Evolutionary conservation across 257 asterid species (phyloP), one percentile per base, ranked within the genome.

Genomic region (Ophiorrhiza pumila): DNA sequence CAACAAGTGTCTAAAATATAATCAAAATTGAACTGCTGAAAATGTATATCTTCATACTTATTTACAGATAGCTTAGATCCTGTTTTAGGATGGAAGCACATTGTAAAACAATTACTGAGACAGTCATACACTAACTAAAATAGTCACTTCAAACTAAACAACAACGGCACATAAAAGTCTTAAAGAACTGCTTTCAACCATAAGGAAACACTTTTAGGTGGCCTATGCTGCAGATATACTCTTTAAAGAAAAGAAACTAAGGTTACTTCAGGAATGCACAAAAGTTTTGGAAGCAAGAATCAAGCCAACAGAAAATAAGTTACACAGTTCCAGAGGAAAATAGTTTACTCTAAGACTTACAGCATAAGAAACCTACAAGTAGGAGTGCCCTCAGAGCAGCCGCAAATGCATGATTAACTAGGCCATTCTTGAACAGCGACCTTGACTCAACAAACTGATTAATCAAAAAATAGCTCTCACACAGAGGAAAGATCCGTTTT

Each of bases 351-450:
- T 63, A 69, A 45, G 61, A 67, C 72, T 76, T 69, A 66, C 68
- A 74, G 71, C 65, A 69, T 50, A 69, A 71, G 74, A 71, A 85
- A 88, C 92, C 81, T 86, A 94, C 99, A 55, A 94, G 91, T 65
- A 94, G 95, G 69, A 94, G 87, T 62, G 96, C 84, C 84, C 98
- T 84, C 32, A 94, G 89, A 62, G 97, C 97, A 77, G 99, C 95
- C 27, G 99, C 96, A 76, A 94, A 91, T 41, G 99, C 99, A 77
- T 94, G 99, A 80, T 94, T 94, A 46, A 94, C 97, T 69, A 94
- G 85, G 71, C 99, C 98, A 47, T 83, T 85, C 86, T 90, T 90
- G 93, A 88, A 90, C 79, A 87, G 97, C 69, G 99, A 91, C 83
- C 95, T 84, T 71, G 91, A 82, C 85, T 94, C 99, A 63, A 91